These are phyloP conservation scores for Pseudonitzschia delicatissima DNA, from an alignment of 108 stramenopile species.

Conservation along the genomic window DNA sequence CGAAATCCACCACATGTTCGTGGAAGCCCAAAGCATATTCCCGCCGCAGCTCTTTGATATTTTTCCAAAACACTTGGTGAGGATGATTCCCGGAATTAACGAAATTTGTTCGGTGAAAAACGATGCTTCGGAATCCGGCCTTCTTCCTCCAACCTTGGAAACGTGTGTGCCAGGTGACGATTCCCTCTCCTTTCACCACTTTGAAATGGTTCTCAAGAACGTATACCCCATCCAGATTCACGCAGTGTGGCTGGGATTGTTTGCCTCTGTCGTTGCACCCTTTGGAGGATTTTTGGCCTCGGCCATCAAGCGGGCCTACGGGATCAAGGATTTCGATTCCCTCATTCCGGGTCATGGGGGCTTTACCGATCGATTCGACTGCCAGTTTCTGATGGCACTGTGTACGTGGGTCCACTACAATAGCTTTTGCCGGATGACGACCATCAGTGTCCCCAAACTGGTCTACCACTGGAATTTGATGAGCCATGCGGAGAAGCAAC, in stretches of 20 bases:
- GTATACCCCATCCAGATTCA: slow-evolving; percentile 88
- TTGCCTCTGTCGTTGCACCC: slow-evolving; percentile 92
- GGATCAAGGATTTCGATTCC: slow-evolving; percentile 95
- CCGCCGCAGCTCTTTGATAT: slow-evolving; percentile 82
- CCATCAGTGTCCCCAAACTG: slow-evolving; percentile 80
- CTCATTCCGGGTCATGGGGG: slow-evolving; percentile 98
- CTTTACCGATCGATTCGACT: slow-evolving; percentile 97
- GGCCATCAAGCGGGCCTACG: slow-evolving; percentile 96
- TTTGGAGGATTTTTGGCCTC: slow-evolving; percentile 97
- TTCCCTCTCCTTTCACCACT: slow-evolving; percentile 69
- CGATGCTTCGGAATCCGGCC: not conserved
- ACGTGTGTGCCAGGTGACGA: slow-evolving; percentile 47
- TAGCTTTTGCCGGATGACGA: slow-evolving; percentile 86
- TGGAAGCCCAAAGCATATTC: slow-evolving; percentile 48
- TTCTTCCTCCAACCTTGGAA: not conserved
- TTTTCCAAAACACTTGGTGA: slow-evolving; percentile 54
- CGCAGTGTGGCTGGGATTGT: slow-evolving; percentile 82
- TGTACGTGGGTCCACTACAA: slow-evolving; percentile 97
- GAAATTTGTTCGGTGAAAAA: slow-evolving; percentile 53
- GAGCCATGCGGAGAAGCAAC: slow-evolving; percentile 27
- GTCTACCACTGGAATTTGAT: slow-evolving; percentile 79
- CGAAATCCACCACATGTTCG: slow-evolving; percentile 62
- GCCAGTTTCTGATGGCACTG: slow-evolving; percentile 96
- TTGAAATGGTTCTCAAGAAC: slow-evolving; percentile 62
- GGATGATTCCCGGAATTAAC: slow-evolving; percentile 58